phyloP scores from a whole-genome alignment of 306 rosid species.

The Senna tora region DNA sequence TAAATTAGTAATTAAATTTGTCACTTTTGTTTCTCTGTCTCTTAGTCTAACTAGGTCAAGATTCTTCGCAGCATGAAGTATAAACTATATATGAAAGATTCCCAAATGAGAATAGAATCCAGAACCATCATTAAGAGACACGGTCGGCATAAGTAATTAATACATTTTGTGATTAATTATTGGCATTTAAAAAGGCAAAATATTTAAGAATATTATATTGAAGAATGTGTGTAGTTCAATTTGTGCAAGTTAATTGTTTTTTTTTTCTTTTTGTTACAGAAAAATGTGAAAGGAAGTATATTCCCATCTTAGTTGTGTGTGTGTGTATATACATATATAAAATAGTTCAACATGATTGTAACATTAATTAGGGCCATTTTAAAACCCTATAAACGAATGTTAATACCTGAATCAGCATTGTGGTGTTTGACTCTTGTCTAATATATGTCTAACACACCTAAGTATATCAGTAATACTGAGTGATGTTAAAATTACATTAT shows the following conservation, averaged over 20 bases:
- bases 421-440: too few species aligned
- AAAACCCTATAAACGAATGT: too few species aligned
- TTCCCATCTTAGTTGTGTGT: not conserved
- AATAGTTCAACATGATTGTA: not conserved
- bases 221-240: not conserved
- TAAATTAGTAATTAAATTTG: too few species aligned
- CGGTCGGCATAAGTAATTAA: not conserved
- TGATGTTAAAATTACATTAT: too few species aligned
- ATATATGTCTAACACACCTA: too few species aligned
- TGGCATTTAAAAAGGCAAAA: not conserved
- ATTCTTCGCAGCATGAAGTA: conserved; percentile 3
- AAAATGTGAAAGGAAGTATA: not conserved
- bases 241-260: not conserved
- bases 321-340: not conserved
- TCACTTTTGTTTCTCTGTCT: not conserved
- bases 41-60: not conserved
- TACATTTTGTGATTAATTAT: not conserved
- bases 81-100: not conserved
- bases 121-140: not conserved
- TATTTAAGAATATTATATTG: not conserved
- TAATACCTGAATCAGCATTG: too few species aligned
- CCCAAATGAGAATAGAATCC: not conserved
- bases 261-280: not conserved
- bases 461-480: too few species aligned
- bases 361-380: not conserved